These are phyloP conservation scores for Macrolepiota albuminosa DNA, from an alignment of 768 basidiomycete species.

Conservation along the genomic window DNA sequence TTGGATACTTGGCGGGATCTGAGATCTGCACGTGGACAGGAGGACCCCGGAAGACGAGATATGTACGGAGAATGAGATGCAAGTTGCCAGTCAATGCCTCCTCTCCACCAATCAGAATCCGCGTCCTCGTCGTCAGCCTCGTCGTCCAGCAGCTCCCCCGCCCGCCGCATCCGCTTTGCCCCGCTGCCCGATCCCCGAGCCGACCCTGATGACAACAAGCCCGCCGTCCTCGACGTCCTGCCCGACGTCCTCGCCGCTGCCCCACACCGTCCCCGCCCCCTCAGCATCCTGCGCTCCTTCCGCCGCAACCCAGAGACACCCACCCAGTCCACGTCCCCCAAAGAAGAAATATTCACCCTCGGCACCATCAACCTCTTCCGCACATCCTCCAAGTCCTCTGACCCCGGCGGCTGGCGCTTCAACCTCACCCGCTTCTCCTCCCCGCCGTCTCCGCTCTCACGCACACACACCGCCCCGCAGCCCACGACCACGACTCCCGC, in stretches of 20 bases:
- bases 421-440: neutral
- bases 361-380: neutral
- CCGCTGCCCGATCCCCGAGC: conserved; percentile 77
- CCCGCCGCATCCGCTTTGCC: conserved; percentile 66
- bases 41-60: conserved; percentile 18
- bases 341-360: conserved; percentile 9
- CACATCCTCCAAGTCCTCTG: neutral
- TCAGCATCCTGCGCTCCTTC: conserved; percentile 16
- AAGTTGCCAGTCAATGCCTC: neutral
- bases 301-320: conserved; percentile 27
- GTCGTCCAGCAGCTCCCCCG: neutral
- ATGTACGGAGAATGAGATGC: neutral
- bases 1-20: neutral
- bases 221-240: conserved; percentile 16
- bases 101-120: conserved; percentile 10
- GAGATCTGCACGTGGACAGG: conserved; percentile 7
- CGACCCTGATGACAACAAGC: conserved; percentile 36
- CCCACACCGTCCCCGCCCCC: conserved; percentile 6
- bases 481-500: neutral
- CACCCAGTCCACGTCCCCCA: conserved; percentile 25
- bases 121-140: conserved; percentile 13
- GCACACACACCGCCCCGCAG: conserved; percentile 11
- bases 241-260: neutral
- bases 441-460: conserved; percentile 2
- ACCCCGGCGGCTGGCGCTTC: neutral